These are phyloP conservation scores for Angomonas ambiguus DNA, from an alignment of 208 protist species.

Conservation along the genomic window DNA sequence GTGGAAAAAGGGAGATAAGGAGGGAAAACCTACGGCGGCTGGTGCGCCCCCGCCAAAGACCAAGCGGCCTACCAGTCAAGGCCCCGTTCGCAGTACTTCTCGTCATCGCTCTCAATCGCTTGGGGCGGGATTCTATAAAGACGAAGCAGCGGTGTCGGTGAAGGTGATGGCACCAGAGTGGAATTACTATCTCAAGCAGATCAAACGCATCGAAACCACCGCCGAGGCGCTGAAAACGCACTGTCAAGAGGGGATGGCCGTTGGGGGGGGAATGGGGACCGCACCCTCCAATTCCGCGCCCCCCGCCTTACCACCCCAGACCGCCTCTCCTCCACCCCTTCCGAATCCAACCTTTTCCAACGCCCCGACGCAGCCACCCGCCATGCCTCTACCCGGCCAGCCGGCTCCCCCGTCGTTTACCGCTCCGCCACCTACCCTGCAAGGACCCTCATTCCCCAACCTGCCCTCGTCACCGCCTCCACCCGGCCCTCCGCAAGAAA, in stretches of 20 bases:
- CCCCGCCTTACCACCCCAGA: slow-evolving; percentile 3
- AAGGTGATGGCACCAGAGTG: slow-evolving; percentile 45
- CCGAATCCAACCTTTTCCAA: not conserved
- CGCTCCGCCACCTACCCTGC: slow-evolving; percentile 13
- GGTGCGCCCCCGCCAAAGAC: not conserved
- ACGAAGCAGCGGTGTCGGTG: slow-evolving; percentile 40
- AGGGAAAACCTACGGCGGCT: not conserved
- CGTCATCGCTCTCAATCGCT: slow-evolving; percentile 21
- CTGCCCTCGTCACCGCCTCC: not conserved
- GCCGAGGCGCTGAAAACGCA: slow-evolving; percentile 31
- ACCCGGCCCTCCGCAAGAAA: not conserved
- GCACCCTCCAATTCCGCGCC: not conserved
- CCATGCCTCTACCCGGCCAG: not conserved
- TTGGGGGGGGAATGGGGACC: not conserved
- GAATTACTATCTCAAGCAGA: slow-evolving; percentile 27
- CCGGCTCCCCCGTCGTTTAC: slow-evolving; percentile 5
- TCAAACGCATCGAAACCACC: slow-evolving; percentile 24
- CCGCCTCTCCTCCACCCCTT: not conserved
- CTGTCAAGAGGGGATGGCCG: slow-evolving; percentile 34
- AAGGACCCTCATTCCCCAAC: not conserved
- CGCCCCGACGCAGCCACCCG: not conserved
- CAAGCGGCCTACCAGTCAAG: not conserved
- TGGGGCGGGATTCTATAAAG: slow-evolving; percentile 57
- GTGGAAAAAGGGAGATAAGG: slow-evolving; percentile 21
- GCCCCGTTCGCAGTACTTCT: not conserved